phyloP scores from a whole-genome alignment of 257 asterid species.

The Solanum appendiculatum region DNA sequence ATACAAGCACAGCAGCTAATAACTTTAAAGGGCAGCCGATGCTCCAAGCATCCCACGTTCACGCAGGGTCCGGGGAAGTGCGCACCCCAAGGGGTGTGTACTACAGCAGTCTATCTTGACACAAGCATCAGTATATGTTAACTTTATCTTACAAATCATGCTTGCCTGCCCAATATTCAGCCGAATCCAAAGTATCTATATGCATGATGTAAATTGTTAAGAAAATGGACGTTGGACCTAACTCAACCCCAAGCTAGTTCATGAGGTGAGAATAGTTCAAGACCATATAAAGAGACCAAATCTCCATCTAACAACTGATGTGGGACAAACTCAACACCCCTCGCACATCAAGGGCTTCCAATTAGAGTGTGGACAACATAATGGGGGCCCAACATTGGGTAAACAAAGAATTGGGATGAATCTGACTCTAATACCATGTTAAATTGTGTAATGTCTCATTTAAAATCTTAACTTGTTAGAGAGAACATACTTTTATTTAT shows the following conservation, averaged over 20 bases:
- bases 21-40: background rate
- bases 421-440: background rate
- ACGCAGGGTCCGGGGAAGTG: background rate
- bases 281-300: background rate
- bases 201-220: background rate
- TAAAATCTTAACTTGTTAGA: background rate
- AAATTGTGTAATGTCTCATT: background rate
- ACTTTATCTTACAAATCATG: background rate
- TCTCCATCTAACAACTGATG: background rate
- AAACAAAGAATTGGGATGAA: background rate
- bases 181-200: background rate
- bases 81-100: background rate
- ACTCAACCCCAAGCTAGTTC: background rate
- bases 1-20: background rate
- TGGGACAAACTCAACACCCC: background rate
- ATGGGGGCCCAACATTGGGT: background rate
- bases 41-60: background rate
- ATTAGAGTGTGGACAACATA: background rate
- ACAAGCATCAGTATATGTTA: background rate
- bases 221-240: background rate
- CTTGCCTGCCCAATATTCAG: background rate
- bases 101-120: background rate
- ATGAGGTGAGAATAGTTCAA: background rate
- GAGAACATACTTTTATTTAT: background rate
- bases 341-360: background rate